Base-by-base conservation (phyloP, 257 asterid species). In the Przewalskia tangutica region DNA sequence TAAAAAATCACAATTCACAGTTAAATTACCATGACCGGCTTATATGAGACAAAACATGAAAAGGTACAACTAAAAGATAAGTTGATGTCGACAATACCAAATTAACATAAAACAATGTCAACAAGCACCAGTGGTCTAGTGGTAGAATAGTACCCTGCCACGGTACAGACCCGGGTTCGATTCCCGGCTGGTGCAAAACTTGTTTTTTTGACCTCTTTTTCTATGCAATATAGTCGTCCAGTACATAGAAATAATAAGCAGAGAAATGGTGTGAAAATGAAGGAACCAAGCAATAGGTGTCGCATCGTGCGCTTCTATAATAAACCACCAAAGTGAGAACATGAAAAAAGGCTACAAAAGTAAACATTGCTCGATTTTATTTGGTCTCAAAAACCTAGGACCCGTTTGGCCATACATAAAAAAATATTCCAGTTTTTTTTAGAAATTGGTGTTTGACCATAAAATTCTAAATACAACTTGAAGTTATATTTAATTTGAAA, bases 101-200 rank as follows among this genome's bases (percentile, higher is more conserved):
- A 48, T 8, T 8, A 48, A 48, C 13, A 8, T 12, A 9, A 8
- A 8, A 2, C 10, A 2, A 8, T 48, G 3, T 9, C 16, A 50
- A 50, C 10, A 20, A 13, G 93, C 95, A 90, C 93, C 91, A 93
- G 93, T 91, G 97, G 97, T 91, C 96, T 90, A 89, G 94, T 93
- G 97, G 97, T 93, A 91, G 93, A 91, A 89, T 91, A 93, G 91
- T 92, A 91, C 92, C 91, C 97, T 91, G 93, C 94, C 94, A 91
- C 92, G 91, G 93, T 93, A 88, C 92, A 93, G 92, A 91, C 93
- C 93, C 92, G 91, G 94, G 97, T 91, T 91, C 94, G 91, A 90
- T 91, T 92, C 93, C 95, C 92, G 89, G 95, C 94, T 92, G 92
- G 90, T 91, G 97, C 97, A 90, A 0, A 3, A 0, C 5, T 1